Evolutionary conservation across 495 filamentous ascomycete genomes (phyloP).

Genomic region (Penicillium roqueforti): DNA sequence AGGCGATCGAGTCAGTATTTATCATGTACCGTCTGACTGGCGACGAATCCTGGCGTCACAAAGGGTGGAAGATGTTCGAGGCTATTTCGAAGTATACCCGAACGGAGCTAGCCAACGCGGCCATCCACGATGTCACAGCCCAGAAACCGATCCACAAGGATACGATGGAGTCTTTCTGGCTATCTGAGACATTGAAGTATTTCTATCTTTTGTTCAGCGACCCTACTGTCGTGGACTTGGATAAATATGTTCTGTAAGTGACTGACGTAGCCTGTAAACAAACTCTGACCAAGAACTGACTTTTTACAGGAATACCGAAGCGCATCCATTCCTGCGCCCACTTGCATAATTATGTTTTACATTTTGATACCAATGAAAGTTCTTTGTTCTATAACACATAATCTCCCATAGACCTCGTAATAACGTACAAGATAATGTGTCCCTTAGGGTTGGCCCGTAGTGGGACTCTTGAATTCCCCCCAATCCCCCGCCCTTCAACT

Average conservation of each 20-base stretch:
- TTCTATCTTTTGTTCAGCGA: conserved; percentile 74
- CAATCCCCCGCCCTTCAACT: conserved; percentile 24
- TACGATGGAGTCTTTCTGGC: conserved; percentile 60
- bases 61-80: conserved; percentile 88
- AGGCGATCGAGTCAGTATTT: conserved; percentile 93
- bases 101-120: conserved; percentile 64
- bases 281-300: conserved; percentile 10
- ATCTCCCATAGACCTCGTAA: background rate
- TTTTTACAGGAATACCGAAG: conserved; percentile 49
- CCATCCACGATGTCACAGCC: conserved; percentile 69
- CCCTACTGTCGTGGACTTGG: conserved; percentile 67
- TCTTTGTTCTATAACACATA: conserved; percentile 9
- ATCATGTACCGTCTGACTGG: conserved; percentile 94
- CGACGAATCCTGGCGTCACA: conserved; percentile 71
- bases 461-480: conserved; percentile 7
- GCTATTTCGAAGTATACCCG: conserved; percentile 63
- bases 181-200: conserved; percentile 76
- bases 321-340: conserved; percentile 51
- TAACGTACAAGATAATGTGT: background rate
- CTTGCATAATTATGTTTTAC: conserved; percentile 17
- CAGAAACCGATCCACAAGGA: conserved; percentile 36
- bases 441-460: conserved; percentile 15
- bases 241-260: conserved; percentile 76
- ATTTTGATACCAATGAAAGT: conserved; percentile 31
- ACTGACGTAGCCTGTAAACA: conserved; percentile 5